A percentile compares a stretch with the other conserved stretches of the same genome.
phyloP scores from a whole-genome alignment of 2,329 filamentous ascomycete genomes.

The Eutypa lata region DNA sequence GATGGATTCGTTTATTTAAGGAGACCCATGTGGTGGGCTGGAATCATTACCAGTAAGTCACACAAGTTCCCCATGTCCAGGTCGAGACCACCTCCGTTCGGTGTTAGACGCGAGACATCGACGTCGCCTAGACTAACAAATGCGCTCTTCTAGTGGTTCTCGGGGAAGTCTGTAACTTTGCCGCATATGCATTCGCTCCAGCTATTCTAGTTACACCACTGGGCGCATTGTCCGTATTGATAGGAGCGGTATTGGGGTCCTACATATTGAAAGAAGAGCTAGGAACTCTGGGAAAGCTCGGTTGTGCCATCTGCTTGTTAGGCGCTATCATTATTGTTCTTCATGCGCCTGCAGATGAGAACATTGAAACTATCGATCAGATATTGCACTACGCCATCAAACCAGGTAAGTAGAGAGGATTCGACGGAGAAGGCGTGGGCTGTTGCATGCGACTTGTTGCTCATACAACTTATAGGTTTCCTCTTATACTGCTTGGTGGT shows the following conservation, averaged over 20 bases:
- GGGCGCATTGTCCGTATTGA: conserved; percentile 89
- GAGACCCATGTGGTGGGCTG: conserved; percentile 96
- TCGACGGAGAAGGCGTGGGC: not conserved
- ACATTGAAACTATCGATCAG: conserved; percentile 86
- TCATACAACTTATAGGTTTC: conserved; percentile 62
- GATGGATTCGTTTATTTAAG: conserved; percentile 92
- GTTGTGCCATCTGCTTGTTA: conserved; percentile 93
- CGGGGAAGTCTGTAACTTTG: conserved; percentile 95
- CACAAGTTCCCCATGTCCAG: too few relatives aligned
- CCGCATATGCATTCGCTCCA: conserved; percentile 95
- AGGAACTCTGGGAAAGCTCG: conserved; percentile 87
- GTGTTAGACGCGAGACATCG: not conserved
- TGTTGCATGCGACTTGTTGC: conserved; percentile 1
- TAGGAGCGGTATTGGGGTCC: conserved; percentile 89
- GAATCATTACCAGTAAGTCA: conserved; percentile 78
- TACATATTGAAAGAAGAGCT: conserved; percentile 91
- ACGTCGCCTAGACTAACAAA: conserved; percentile 10
- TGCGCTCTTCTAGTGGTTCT: conserved; percentile 64
- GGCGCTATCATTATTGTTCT: conserved; percentile 97
- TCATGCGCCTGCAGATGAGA: conserved; percentile 90
- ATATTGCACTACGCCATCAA: conserved; percentile 88
- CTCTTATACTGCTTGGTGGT: conserved; percentile 81
- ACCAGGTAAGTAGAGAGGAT: conserved; percentile 62
- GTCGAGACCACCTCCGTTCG: too few relatives aligned
- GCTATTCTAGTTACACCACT: conserved; percentile 97